Evolutionary conservation across 202 grass and related monocot genomes (phyloP).

Genomic region (Brachypodium distachyon): DNA sequence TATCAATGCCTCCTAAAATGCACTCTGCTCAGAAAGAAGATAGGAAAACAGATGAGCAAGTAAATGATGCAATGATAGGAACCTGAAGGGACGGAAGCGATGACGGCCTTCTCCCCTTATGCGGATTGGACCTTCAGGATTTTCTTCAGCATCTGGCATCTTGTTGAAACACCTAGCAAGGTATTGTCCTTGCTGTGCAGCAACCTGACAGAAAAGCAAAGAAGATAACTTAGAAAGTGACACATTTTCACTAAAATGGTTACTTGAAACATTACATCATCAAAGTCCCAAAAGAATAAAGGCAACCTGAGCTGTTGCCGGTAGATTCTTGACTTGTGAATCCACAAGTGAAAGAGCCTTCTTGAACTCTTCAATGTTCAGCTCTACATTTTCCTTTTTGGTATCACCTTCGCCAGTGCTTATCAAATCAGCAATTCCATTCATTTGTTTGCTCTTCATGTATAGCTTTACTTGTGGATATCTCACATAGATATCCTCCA

Average conservation of each 20-base stretch:
- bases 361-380: constrained; percentile 95
- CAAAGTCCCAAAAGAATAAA: neutral
- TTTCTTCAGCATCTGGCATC: constrained; percentile 65
- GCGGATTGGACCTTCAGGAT: constrained; percentile 86
- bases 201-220: constrained; percentile 48
- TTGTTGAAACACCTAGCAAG: constrained; percentile 87
- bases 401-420: constrained; percentile 57
- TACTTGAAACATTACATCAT: neutral
- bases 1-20: neutral
- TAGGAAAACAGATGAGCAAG: neutral
- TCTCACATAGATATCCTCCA: constrained; percentile 79
- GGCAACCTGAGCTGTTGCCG: constrained; percentile 88
- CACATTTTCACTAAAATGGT: neutral
- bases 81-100: constrained; percentile 91
- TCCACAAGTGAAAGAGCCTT: constrained; percentile 86
- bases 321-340: constrained; percentile 93
- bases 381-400: constrained; percentile 70
- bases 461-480: constrained; percentile 94
- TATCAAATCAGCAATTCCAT: constrained; percentile 63
- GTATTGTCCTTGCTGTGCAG: constrained; percentile 89
- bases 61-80: neutral
- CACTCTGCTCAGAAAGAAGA: neutral
- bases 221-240: neutral
- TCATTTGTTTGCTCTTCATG: constrained; percentile 95
- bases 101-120: constrained; percentile 78